Evolutionary conservation across 306 rosid genomes (phyloP).

Genomic region (Luffa aegyptiaca): DNA sequence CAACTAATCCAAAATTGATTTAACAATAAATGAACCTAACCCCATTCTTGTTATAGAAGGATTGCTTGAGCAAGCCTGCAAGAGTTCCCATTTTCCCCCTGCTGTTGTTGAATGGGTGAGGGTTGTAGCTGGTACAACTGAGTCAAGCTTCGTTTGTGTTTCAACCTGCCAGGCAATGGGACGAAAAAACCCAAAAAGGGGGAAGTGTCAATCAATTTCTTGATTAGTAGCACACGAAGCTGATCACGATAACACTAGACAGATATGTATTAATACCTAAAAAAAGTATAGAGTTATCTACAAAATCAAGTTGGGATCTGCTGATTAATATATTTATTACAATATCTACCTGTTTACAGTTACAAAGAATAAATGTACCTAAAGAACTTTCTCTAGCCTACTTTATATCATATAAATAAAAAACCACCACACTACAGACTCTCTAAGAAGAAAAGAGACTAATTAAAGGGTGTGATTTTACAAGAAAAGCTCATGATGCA

Average conservation of each 20-base stretch:
- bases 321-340: slow-evolving; percentile 28
- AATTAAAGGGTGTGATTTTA: slow-evolving; percentile 3
- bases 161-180: not conserved
- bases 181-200: not conserved
- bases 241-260: not conserved
- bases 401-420: slow-evolving; percentile 37
- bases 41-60: not conserved
- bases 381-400: slow-evolving; percentile 59
- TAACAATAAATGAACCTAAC: not conserved
- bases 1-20: not conserved
- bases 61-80: not conserved
- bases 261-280: not conserved
- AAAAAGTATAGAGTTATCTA: not conserved
- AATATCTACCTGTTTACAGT: slow-evolving; percentile 57
- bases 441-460: slow-evolving; percentile 1
- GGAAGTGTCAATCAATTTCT: not conserved
- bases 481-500: slow-evolving; percentile 20
- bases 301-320: slow-evolving; percentile 12
- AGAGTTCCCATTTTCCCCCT: not conserved
- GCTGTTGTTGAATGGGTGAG: slow-evolving; percentile 3
- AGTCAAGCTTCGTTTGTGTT: slow-evolving; percentile 2
- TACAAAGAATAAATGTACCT: slow-evolving; percentile 60
- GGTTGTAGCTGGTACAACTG: not conserved
- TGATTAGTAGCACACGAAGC: not conserved
- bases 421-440: slow-evolving; percentile 25